phyloP scores from a whole-genome alignment of 106 monocot genomes.

The Alisma plantagoaquatica region DNA sequence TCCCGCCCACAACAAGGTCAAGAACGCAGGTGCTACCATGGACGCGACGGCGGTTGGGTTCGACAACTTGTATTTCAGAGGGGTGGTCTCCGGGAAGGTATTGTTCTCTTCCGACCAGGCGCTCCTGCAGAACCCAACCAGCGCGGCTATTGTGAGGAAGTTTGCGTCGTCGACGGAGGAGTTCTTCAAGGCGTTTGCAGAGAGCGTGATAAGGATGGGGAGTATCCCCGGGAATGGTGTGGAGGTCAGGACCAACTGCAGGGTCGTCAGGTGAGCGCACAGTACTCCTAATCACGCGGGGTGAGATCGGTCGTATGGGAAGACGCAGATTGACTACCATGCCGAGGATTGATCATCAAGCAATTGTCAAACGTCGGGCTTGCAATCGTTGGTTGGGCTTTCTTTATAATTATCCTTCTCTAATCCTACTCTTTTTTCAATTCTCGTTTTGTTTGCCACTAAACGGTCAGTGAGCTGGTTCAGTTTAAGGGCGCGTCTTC shows the following conservation, averaged over 20 bases:
- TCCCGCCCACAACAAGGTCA: constrained; percentile 53
- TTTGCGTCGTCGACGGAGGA: constrained; percentile 43
- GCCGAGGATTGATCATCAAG: too few species aligned
- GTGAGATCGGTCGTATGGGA: too few species aligned
- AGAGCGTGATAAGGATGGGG: constrained; percentile 73
- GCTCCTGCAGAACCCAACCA: constrained; percentile 33
- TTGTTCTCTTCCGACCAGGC: constrained; percentile 78
- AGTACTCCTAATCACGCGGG: too few species aligned
- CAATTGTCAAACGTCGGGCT: too few species aligned
- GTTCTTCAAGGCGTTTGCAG: constrained; percentile 48
- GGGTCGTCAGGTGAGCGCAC: constrained; percentile 26
- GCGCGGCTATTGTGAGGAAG: constrained; percentile 20
- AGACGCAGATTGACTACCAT: too few species aligned
- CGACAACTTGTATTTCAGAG: constrained; percentile 77
- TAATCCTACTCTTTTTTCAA: too few species aligned
- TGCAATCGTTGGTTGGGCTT: too few species aligned
- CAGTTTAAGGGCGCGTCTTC: too few species aligned
- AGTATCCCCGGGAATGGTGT: constrained; percentile 39
- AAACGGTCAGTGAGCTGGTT: too few species aligned
- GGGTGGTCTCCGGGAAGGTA: constrained; percentile 40
- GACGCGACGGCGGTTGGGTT: constrained; percentile 45
- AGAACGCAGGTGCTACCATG: constrained; percentile 43
- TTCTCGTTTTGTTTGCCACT: too few species aligned
- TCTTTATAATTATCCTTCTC: too few species aligned
- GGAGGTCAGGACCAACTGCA: constrained; percentile 70